Percentiles rank a stretch among this genome's conserved stretches.
Conservation (phyloP, 768 basidiomycete species). For the Rhizopogon sp. region DNA sequence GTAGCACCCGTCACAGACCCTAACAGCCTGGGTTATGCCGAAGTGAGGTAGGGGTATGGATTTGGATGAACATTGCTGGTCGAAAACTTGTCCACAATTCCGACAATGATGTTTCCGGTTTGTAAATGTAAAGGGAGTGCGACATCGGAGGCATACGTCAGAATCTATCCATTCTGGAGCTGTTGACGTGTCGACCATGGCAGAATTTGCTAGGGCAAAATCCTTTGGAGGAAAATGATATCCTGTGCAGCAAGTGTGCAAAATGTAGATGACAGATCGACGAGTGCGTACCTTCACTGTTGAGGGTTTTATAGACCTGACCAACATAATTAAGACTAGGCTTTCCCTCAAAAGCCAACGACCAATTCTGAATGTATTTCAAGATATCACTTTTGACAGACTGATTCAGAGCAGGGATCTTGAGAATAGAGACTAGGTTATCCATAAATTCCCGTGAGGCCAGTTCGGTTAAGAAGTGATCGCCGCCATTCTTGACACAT, state of each 20-base stretch:
- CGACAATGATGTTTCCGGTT: slow-evolving; percentile 98
- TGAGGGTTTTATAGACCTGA: slow-evolving; percentile 74
- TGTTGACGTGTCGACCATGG: slow-evolving; percentile 86
- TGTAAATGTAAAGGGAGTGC: slow-evolving; percentile 87
- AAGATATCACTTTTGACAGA: slow-evolving; percentile 82
- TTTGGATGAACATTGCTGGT: slow-evolving; percentile 88
- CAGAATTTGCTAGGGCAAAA: slow-evolving; percentile 59
- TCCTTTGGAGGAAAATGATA: slow-evolving; percentile 84
- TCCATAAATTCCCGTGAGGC: slow-evolving; percentile 91
- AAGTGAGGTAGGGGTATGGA: slow-evolving; percentile 84
- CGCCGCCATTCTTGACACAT: slow-evolving; percentile 96
- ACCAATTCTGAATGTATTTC: slow-evolving; percentile 89
- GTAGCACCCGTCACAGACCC: slow-evolving; percentile 90
- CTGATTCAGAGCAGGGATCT: slow-evolving; percentile 66
- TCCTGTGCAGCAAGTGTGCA: slow-evolving; percentile 36
- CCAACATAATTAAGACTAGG: slow-evolving; percentile 65
- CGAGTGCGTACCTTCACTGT: slow-evolving; percentile 56
- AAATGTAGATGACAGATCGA: not conserved
- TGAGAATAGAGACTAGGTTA: slow-evolving; percentile 86
- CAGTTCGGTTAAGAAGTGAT: slow-evolving; percentile 80
- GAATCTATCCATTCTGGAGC: slow-evolving; percentile 98
- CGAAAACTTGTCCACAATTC: slow-evolving; percentile 96
- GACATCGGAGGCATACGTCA: slow-evolving; percentile 89
- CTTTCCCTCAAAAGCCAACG: slow-evolving; percentile 83
- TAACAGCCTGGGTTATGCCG: slow-evolving; percentile 86